Percentiles rank a stretch among this genome's conserved stretches.
phyloP scores from a whole-genome alignment of 2,329 filamentous ascomycete genomes.

The Dactylonectria estremocensis region DNA sequence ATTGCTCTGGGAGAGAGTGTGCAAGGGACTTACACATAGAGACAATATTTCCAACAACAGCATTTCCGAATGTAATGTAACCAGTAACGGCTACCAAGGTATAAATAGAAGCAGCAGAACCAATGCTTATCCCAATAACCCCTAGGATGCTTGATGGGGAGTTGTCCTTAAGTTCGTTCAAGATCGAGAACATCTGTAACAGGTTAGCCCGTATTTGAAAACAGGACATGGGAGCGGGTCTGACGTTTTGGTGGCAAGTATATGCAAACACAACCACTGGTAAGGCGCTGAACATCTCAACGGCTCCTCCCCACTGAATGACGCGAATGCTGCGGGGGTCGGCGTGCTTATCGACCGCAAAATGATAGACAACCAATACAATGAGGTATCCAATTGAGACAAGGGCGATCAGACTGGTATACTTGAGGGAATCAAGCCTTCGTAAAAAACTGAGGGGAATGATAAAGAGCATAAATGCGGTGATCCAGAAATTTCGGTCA shows the following conservation, averaged over 20 bases:
- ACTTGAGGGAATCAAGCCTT: constrained; percentile 94
- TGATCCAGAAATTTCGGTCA: constrained; percentile 97
- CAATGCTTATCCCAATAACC: constrained; percentile 88
- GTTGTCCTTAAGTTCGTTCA: constrained; percentile 94
- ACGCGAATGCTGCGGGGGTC: constrained; percentile 83
- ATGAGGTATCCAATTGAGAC: constrained; percentile 96
- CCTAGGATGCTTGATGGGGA: constrained; percentile 81
- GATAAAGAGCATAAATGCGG: constrained; percentile 95
- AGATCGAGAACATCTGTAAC: constrained; percentile 93
- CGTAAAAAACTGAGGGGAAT: constrained; percentile 95
- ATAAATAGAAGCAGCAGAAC: constrained; percentile 89
- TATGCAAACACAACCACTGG: constrained; percentile 99
- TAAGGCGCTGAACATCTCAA: constrained; percentile 86
- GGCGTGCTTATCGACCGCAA: constrained; percentile 82
- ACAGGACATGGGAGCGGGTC: constrained; percentile 43
- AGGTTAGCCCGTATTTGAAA: constrained; percentile 16
- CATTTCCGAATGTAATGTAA: constrained; percentile 95
- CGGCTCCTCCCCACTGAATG: constrained; percentile 83
- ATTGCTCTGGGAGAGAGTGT: neutral
- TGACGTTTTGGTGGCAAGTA: constrained; percentile 96
- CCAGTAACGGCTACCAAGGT: constrained; percentile 94
- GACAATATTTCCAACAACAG: constrained; percentile 92
- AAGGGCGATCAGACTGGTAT: constrained; percentile 92
- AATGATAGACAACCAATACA: constrained; percentile 93
- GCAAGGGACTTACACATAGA: constrained; percentile 80